Base-by-base conservation (phyloP, 208 protist genomes). In the Leishmania tarentolae region DNA sequence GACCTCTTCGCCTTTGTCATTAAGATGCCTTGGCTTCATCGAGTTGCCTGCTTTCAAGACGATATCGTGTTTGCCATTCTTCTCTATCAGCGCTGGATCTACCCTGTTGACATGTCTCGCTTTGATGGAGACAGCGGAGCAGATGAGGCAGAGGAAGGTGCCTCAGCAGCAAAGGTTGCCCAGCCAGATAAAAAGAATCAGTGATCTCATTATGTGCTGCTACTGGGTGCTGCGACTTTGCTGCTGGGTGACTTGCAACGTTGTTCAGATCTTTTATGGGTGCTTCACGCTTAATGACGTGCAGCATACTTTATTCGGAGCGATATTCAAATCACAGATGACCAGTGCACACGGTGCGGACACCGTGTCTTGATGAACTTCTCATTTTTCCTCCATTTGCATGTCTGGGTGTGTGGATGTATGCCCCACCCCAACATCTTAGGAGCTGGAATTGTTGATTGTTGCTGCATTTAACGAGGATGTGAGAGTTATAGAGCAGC, bases 1-100 rank as follows among this genome's bases (percentile, higher is more conserved):
- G 99, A 99, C 87, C 86, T 99, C 17, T 99, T 99, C 86, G 98
- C 99, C 3, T 99, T 99, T 87, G 96, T 99, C 76, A 99, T 99
- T 65, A 98, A 96, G 83, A 99, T 99, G 99, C 99, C 99, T 46
- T 97, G 91, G 76, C 76, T 99, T 46, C 98, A 99, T 83, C 93
- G 99, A 28, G 76, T 99, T 8, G 96, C 97, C 15, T 99, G 99
- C 89, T 99, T 99, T 81, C 91, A 99, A 78, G 99, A 99, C 87
- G 99, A 99, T 84, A 84, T 99, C 31, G 96, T 99, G 53, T 99
- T 99, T 89, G 87, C 98, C 79, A 97, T 99, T 46, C 98, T 99
- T 81, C 88, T 99, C 3, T 99, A 99, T 82, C 99, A 99, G 87
- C 94, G 98, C 37, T 99, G 97, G 95, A 98, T 99, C 63, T 99